Base-by-base conservation (phyloP, 169 alveolate genomes). In the Babesia ovis region DNA sequence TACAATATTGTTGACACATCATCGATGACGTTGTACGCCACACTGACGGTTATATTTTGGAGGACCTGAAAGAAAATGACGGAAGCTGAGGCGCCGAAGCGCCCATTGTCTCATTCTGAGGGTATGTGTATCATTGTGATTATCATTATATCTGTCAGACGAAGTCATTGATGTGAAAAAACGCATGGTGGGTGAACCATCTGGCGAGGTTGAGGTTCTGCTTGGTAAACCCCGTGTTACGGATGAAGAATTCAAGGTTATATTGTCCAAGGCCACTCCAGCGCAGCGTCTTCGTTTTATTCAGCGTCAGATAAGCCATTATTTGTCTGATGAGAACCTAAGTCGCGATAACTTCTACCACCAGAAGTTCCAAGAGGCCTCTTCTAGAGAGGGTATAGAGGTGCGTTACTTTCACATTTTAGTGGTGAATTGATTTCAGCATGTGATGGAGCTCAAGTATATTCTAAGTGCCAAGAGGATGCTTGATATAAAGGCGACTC, bases 391-490 rank as follows among this genome's bases (percentile, higher is more conserved):
- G 20, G 86, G 82, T 22, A 58, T 68, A 39, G 83, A 79, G 68
- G 86, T 79, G 53, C 1, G 39, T 46, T 43, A 9, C 3, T 29
- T 4, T 6, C 23, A n/a, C 14, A 41, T 12, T 4, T 8, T 4
- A 37, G 27, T 34, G 64, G 3, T 18, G 6, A 43, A 18, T 8
- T 27, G 20, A n/a, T 12, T 22, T 39, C n/a, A 79, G 86, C 56
- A 79, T 31, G 81, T 70, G 16, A 25, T 79, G 74, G 86, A 79
- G 56, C 62, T 79, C 23, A 79, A 79, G 69, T 79, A 79, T 42
- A 69, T 79, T 29, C 37, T 68, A 22, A 79, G 86, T 31, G 81
- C 86, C 60, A 79, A 79, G 68, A 43, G 86, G 48, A 79, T 79
- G 86, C 56, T 57, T 1, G 83, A 68, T 54, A 51, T 79, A 0